Percentiles rank a stretch among this genome's conserved stretches.
Evolutionary conservation across 2,329 filamentous ascomycete genomes (phyloP).

Genomic region (Madurella mycetomatis): DNA sequence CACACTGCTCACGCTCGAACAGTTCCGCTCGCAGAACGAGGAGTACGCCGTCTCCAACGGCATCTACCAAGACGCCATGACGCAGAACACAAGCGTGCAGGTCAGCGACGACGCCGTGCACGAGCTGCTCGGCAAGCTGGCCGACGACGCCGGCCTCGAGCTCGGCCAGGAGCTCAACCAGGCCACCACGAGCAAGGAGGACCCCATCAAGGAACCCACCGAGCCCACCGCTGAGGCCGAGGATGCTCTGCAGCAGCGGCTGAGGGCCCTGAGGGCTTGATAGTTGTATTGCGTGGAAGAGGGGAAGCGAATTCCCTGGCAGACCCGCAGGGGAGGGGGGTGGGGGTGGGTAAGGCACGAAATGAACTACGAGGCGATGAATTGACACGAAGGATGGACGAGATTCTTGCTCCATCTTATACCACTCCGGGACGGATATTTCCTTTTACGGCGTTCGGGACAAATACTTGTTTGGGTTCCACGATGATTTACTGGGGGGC

Average conservation of each 20-base stretch:
- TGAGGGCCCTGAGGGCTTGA: constrained; percentile 50
- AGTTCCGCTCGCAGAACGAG: constrained; percentile 59
- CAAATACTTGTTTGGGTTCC: background rate
- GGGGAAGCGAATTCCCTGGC: background rate
- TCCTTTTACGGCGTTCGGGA: constrained; percentile 7
- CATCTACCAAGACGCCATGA: constrained; percentile 84
- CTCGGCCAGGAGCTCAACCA: constrained; percentile 68
- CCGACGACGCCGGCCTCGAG: constrained; percentile 83
- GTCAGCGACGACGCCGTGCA: constrained; percentile 81
- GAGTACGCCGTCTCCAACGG: constrained; percentile 62
- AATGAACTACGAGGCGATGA: too few relatives aligned
- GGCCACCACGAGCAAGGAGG: constrained; percentile 52
- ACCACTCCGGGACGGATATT: background rate
- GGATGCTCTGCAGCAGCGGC: constrained; percentile 63
- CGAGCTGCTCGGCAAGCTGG: constrained; percentile 76
- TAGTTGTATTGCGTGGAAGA: background rate
- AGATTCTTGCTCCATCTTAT: too few relatives aligned
- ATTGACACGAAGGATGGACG: too few relatives aligned
- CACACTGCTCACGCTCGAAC: constrained; percentile 57
- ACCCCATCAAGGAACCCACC: constrained; percentile 50
- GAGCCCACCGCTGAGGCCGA: constrained; percentile 75
- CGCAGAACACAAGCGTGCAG: constrained; percentile 67
- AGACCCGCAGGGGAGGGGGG: too few relatives aligned
- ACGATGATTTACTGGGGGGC: background rate
- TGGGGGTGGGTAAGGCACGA: too few relatives aligned